These are phyloP conservation scores for Aspergillus pseudoglaucus DNA, from an alignment of 2,329 filamentous ascomycete genomes.

Conservation along the genomic window DNA sequence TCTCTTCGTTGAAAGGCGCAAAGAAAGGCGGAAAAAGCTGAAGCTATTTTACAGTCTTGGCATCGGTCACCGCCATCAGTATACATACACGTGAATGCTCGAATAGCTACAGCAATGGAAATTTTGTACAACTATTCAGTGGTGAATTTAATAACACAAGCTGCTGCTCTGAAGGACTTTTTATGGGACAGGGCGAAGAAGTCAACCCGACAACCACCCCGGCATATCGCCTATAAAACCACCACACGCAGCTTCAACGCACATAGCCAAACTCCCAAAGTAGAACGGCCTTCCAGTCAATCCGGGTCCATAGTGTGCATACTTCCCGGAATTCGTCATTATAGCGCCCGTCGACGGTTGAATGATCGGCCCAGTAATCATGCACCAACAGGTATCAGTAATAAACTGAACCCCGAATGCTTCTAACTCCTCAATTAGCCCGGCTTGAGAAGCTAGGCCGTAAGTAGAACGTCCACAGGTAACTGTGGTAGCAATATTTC, in stretches of 20 bases:
- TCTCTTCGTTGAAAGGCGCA: slow-evolving; percentile 9
- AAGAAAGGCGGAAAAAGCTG: slow-evolving; percentile 25
- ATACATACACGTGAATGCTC: too few relatives aligned
- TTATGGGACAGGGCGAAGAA: too few relatives aligned
- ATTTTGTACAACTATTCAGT: too few relatives aligned
- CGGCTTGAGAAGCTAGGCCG: slow-evolving; percentile 18
- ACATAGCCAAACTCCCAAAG: slow-evolving; percentile 21
- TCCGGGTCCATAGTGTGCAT: slow-evolving; percentile 38
- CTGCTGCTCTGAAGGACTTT: too few relatives aligned
- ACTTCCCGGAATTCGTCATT: slow-evolving; percentile 44
- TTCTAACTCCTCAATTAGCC: slow-evolving; percentile 24
- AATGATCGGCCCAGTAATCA: slow-evolving; percentile 39
- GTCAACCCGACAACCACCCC: not conserved
- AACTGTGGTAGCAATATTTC: slow-evolving; percentile 9
- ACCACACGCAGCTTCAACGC: slow-evolving; percentile 19
- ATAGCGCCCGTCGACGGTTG: slow-evolving; percentile 21
- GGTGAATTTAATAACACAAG: too few relatives aligned
- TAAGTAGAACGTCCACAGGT: slow-evolving; percentile 16
- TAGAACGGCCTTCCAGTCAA: slow-evolving; percentile 16
- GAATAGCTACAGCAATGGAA: too few relatives aligned
- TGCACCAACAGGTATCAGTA: slow-evolving; percentile 46
- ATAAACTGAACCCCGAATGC: slow-evolving; percentile 35
- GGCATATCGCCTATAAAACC: not conserved
- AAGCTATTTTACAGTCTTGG: slow-evolving; percentile 27
- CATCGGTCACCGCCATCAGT: slow-evolving; percentile 7